phyloP scores from a whole-genome alignment of 148 eudicot species.

The Simmondsia chinensis region DNA sequence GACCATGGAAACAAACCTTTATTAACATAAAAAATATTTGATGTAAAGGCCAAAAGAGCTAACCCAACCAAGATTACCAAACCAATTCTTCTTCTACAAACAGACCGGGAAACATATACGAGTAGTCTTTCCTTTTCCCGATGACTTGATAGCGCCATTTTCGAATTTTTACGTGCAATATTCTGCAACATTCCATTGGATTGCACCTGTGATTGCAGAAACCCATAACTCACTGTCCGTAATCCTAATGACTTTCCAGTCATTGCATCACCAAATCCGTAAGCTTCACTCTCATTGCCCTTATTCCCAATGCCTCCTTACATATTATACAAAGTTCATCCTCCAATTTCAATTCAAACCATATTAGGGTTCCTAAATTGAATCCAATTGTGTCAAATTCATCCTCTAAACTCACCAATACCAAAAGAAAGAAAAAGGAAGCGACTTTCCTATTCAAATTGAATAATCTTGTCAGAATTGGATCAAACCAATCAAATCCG shows the following conservation, averaged over 20 bases:
- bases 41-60: slow-evolving; percentile 49
- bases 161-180: slow-evolving; percentile 57
- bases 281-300: slow-evolving; percentile 47
- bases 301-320: slow-evolving; percentile 17
- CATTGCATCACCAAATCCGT: slow-evolving; percentile 65
- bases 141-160: slow-evolving; percentile 37
- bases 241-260: slow-evolving; percentile 70
- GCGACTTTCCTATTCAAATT: too few relatives aligned
- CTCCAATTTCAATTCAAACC: too few relatives aligned
- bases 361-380: too few relatives aligned
- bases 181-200: slow-evolving; percentile 50
- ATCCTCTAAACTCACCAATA: too few relatives aligned
- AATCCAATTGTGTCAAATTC: too few relatives aligned
- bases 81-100: slow-evolving; percentile 53
- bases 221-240: slow-evolving; percentile 64
- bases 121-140: slow-evolving; percentile 71
- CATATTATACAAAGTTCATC: too few relatives aligned
- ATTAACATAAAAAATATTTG: slow-evolving; percentile 40
- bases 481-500: too few relatives aligned
- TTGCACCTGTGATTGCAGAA: slow-evolving; percentile 46
- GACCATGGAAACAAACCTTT: slow-evolving; percentile 42
- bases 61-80: slow-evolving; percentile 63
- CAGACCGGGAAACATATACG: slow-evolving; percentile 32
- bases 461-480: too few relatives aligned
- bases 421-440: too few relatives aligned